Evolutionary conservation across 148 eudicot species (phyloP).

Genomic region (Suaeda aralocaspica): DNA sequence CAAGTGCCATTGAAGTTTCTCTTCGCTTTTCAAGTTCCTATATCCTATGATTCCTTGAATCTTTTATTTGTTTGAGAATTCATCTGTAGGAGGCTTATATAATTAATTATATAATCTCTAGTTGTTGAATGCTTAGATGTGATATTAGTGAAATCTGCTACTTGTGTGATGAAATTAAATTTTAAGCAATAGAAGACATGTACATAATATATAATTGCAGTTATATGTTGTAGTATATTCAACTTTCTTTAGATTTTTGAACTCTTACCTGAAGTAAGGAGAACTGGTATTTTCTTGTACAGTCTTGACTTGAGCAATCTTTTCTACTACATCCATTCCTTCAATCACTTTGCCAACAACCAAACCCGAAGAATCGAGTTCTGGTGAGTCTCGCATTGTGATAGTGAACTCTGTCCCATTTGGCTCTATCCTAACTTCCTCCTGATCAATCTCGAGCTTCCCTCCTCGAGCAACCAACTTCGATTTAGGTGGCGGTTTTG

Average conservation of each 20-base stretch:
- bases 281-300: conserved; percentile 86
- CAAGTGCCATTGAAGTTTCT: no score
- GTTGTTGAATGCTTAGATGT: background rate
- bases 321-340: conserved; percentile 84
- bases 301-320: conserved; percentile 70
- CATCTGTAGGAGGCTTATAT: no score
- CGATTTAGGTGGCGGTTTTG: conserved; percentile 70
- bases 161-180: no score
- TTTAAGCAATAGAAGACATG: no score
- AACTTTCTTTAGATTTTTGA: no score
- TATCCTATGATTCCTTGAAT: no score
- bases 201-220: no score
- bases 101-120: no score
- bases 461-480: conserved; percentile 83
- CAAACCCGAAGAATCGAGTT: conserved; percentile 64
- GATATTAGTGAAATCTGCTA: no score
- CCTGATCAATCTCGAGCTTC: conserved; percentile 73
- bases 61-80: no score
- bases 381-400: conserved; percentile 57
- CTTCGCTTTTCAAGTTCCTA: no score
- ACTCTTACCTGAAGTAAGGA: conserved; percentile 79
- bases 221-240: no score
- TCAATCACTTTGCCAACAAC: conserved; percentile 75
- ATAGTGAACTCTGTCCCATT: conserved; percentile 90
- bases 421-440: conserved; percentile 66